phyloP scores from a whole-genome alignment of 345 rosid species.

The Gynandropsis gynandra region DNA sequence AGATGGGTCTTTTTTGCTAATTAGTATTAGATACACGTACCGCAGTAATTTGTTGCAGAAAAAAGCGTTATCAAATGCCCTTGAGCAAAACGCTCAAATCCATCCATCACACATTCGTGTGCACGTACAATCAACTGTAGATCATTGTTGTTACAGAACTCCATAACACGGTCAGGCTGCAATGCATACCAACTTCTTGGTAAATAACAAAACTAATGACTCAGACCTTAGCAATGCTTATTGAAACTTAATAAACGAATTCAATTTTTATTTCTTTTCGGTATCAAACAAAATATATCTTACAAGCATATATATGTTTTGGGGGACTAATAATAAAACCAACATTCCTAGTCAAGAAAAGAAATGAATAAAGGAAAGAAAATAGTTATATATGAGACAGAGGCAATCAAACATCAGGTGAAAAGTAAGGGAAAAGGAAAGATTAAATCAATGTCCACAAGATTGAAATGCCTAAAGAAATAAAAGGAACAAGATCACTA shows the following conservation, averaged over 20 bases:
- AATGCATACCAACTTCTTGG: constrained; percentile 11
- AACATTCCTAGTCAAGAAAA: too few relatives aligned
- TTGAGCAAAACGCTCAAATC: constrained; percentile 95
- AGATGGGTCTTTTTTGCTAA: too few relatives aligned
- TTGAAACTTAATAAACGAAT: not conserved
- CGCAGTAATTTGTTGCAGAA: constrained; percentile 96
- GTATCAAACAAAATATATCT: too few relatives aligned
- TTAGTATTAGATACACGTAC: constrained; percentile 36
- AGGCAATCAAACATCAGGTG: not conserved
- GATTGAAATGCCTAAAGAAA: not conserved
- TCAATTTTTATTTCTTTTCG: too few relatives aligned
- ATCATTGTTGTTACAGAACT: constrained; percentile 94
- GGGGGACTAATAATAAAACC: not conserved
- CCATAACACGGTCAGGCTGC: constrained; percentile 99
- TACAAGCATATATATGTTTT: too few relatives aligned
- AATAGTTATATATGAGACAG: too few relatives aligned
- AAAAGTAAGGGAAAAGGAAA: not conserved
- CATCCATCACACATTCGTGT: constrained; percentile 99
- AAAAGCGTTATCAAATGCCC: constrained; percentile 96
- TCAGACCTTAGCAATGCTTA: not conserved
- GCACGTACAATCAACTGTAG: constrained; percentile 97
- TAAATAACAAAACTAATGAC: constrained; percentile 1
- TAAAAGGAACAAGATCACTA: constrained; percentile 24
- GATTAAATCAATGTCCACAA: not conserved
- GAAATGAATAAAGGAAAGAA: too few relatives aligned